phyloP scores from a whole-genome alignment of 164 flowering plant species.

The Chimonanthus salicifolius region DNA sequence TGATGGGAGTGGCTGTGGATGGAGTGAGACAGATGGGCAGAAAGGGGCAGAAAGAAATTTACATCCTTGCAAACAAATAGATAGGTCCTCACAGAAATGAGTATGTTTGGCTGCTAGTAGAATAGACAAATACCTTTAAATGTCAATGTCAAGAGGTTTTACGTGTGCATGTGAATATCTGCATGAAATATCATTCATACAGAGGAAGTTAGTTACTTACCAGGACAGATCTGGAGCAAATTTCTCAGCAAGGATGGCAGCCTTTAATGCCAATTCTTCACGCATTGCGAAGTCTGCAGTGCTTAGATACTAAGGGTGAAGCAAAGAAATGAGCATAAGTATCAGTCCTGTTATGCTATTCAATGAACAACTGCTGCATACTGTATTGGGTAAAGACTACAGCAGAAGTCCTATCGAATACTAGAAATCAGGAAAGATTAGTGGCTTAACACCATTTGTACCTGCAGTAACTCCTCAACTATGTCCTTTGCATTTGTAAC shows the following conservation, averaged over 20 bases:
- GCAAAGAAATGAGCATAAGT: slow-evolving; percentile 2
- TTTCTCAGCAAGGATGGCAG: slow-evolving; percentile 98
- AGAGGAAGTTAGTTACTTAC: slow-evolving; percentile 27
- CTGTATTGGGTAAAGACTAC: neutral
- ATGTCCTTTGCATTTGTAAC: slow-evolving; percentile 98
- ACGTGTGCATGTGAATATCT: neutral
- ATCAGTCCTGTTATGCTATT: slow-evolving; percentile 3
- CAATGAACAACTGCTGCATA: neutral
- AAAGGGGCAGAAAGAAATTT: no score
- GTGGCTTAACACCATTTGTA: slow-evolving; percentile 14
- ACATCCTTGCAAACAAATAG: no score
- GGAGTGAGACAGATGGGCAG: no score
- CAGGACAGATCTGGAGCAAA: slow-evolving; percentile 98
- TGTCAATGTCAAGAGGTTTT: neutral
- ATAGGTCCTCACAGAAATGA: no score
- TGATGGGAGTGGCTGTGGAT: no score
- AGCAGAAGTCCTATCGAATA: neutral
- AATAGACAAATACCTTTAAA: no score
- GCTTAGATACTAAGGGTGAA: slow-evolving; percentile 71
- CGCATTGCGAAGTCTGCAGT: slow-evolving; percentile 98
- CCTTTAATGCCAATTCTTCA: slow-evolving; percentile 93
- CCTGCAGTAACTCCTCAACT: slow-evolving; percentile 98
- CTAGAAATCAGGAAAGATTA: neutral
- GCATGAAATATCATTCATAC: neutral
- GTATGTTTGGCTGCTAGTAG: no score